These are phyloP conservation scores for Starmerella cellae DNA, from an alignment of 805 yeast genomes.

Conservation along the genomic window DNA sequence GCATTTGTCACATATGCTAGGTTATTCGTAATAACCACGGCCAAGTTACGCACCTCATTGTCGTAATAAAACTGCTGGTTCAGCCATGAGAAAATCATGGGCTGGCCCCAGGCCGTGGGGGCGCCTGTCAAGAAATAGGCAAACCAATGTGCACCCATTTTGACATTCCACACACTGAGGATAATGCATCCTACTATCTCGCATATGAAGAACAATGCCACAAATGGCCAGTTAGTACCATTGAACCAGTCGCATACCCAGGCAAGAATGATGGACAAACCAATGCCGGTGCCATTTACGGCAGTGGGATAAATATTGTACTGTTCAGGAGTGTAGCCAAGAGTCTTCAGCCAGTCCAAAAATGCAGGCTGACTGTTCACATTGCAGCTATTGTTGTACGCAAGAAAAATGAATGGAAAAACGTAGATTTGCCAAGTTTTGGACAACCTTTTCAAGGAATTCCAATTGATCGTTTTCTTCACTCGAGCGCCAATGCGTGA, in stretches of 20 bases:
- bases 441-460: slow-evolving; percentile 30
- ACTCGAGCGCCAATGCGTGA: slow-evolving; percentile 19
- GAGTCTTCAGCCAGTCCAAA: slow-evolving; percentile 35
- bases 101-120: slow-evolving; percentile 43
- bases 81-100: slow-evolving; percentile 45
- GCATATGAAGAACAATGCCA: slow-evolving; percentile 30
- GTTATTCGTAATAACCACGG: slow-evolving; percentile 33
- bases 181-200: slow-evolving; percentile 32
- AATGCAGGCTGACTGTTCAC: slow-evolving; percentile 34
- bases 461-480: slow-evolving; percentile 26
- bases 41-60: slow-evolving; percentile 30
- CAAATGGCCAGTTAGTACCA: slow-evolving; percentile 31
- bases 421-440: slow-evolving; percentile 36
- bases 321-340: slow-evolving; percentile 26
- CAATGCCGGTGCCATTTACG: slow-evolving; percentile 32
- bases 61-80: slow-evolving; percentile 35
- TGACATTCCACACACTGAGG: slow-evolving; percentile 38
- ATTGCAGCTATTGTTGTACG: slow-evolving; percentile 30
- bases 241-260: slow-evolving; percentile 31
- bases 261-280: slow-evolving; percentile 28
- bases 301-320: slow-evolving; percentile 35
- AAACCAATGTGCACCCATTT: slow-evolving; percentile 38
- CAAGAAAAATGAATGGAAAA: slow-evolving; percentile 33
- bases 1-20: slow-evolving; percentile 33
- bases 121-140: slow-evolving; percentile 37